phyloP scores from a whole-genome alignment of 768 basidiomycete species.

The Pisolithus orientalis region DNA sequence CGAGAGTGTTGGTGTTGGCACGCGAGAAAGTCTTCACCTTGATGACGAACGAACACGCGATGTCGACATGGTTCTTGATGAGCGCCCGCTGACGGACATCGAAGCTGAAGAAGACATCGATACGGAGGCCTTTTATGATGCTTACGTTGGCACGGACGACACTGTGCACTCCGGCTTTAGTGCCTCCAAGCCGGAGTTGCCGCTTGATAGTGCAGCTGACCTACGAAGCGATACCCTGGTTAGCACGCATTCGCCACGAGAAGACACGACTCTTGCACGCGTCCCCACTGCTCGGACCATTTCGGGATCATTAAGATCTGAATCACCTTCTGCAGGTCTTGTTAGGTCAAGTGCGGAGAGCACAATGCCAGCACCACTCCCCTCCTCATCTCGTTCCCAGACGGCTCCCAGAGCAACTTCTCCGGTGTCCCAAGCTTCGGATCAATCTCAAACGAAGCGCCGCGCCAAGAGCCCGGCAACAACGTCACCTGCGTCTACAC shows the following conservation, averaged over 20 bases:
- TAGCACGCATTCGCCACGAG: slow-evolving; percentile 27
- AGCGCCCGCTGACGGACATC: slow-evolving; percentile 68
- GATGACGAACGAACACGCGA: slow-evolving; percentile 49
- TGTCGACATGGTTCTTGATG: slow-evolving; percentile 61
- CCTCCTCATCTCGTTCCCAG: slow-evolving; percentile 21
- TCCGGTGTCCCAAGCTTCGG: slow-evolving; percentile 22
- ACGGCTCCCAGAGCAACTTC: slow-evolving; percentile 21
- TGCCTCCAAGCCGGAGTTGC: slow-evolving; percentile 13
- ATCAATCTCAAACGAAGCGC: slow-evolving; percentile 36
- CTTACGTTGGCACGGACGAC: slow-evolving; percentile 15
- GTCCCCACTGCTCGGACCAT: slow-evolving; percentile 33
- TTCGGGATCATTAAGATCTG: slow-evolving; percentile 40
- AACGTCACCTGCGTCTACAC: slow-evolving; percentile 30
- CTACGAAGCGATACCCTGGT: slow-evolving; percentile 40
- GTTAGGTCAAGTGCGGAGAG: slow-evolving; percentile 36
- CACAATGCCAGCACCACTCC: slow-evolving; percentile 29
- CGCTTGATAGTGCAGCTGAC: slow-evolving; percentile 19
- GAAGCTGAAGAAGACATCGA: slow-evolving; percentile 46
- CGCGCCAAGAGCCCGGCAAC: slow-evolving; percentile 44
- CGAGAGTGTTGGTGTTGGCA: slow-evolving; percentile 54
- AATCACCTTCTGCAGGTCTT: slow-evolving; percentile 34
- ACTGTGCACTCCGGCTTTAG: slow-evolving; percentile 12
- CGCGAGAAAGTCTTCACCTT: slow-evolving; percentile 60
- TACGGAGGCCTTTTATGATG: slow-evolving; percentile 37
- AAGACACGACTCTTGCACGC: slow-evolving; percentile 36